Base-by-base conservation (phyloP, 305 asterid species). In the Fraxinus paxiana region DNA sequence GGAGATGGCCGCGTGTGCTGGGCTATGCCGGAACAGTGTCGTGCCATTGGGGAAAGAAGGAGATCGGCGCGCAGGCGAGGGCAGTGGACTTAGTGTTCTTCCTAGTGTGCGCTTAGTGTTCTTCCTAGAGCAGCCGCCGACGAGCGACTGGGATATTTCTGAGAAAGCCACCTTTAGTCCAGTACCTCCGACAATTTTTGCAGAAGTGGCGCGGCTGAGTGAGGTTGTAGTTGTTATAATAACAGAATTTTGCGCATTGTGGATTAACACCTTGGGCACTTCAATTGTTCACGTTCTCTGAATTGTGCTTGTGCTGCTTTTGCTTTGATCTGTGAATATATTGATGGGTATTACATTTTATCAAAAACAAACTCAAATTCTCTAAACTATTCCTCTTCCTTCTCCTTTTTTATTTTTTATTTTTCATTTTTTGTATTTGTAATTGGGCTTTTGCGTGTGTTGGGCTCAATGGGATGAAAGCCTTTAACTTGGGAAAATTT, bases 161-260 rank as follows among this genome's bases (percentile, higher is more conserved):
- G 41, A 92, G 83, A 46, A 92, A 81, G 78, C 97, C 97, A 73
- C 97, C 97, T 81, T 93, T 92, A 2, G 97, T 93, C 97, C 97
- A 92, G 82, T 93, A 93, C 73, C 97, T 83, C 30, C 83, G 74
- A 87, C 97, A 90, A 81, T 82, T 90, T 87, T 91, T 92, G 89
- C 97, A 93, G 78, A 30, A 30, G 31, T 30, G 31, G 31, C 31
- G 31, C 2, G 31, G 31, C 91, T 92, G 96, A 63, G 97, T 89
- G 82, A 92, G 92, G 75, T 92, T 92, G 84, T 92, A 92, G 85
- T 91, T 92, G 85, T 91, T 92, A 88, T 90, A 92, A 79, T 92
- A 92, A 28, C 96, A 92, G 81, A 92, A 92, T 46, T 92, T 92
- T 1, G 97, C 91, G 89, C 91, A 30, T 90, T 1, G 88, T 13